Evolutionary conservation across 352 stramenopile genomes (phyloP), one percentile per base, ranked within the genome.

Genomic region (Pythium sukuiense): DNA sequence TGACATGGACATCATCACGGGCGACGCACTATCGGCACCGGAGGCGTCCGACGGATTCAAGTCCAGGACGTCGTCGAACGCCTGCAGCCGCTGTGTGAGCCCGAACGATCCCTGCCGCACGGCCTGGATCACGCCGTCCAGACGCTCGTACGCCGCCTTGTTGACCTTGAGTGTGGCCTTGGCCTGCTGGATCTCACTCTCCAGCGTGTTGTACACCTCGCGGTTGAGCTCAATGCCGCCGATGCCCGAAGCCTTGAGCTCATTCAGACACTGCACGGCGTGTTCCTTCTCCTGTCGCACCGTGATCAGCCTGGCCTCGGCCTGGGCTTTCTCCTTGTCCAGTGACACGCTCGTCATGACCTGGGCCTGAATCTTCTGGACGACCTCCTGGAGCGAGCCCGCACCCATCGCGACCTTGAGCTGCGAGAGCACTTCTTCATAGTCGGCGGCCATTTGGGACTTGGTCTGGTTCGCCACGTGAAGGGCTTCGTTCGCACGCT

Each of bases 191-290:
- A 94, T 91, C 57, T 92, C 83, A 54, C 67, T 84, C 52, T 92
- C 84, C 11, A 92, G 70, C 13, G 81, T 85, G 57, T 90, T 92
- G 71, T 90, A 92, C 35, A 92, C 82, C 67, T 93, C 85, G 11
- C 85, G 82, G 13, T 90, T 92, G 56, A 93, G 77, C 55, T 92
- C 83, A 18, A 90, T 90, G 32, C 77, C 81, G 53, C 83, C 83
- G 37, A 89, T 88, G 12, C 84, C 83, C 1, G 83, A 92, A 0
- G 84, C 84, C 60, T 95, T 95, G 57, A 95, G 79, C 41, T 93
- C 85, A 29, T 92, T 92, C 8, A 93, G 76, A 14, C 73, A 65
- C 45, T 81, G 74, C 8, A 90, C 18, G 2, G 76, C 76, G 26
- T 85, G 66, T 39, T 91, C 85, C 49, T 93, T 93, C 29, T 92